Evolutionary conservation across 139 green algal genomes (phyloP).

Genomic region (Diplosphaera chodatii): DNA sequence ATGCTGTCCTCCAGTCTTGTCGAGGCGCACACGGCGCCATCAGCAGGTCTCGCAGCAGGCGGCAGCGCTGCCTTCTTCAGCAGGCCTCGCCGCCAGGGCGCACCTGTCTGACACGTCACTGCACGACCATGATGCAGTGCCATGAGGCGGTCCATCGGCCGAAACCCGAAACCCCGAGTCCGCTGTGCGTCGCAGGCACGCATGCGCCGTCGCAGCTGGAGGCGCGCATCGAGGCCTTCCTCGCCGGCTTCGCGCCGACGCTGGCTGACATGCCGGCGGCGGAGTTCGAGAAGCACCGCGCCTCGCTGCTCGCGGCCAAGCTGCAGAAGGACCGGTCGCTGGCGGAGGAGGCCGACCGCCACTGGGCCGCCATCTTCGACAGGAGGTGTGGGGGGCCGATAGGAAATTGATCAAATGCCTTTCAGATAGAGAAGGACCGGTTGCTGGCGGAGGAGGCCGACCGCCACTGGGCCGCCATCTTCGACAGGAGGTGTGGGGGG

Average conservation of each 20-base stretch:
- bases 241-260: slow-evolving; percentile 39
- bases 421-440: slow-evolving; percentile 52
- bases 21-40: too few relatives aligned
- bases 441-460: slow-evolving; percentile 65
- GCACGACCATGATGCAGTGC: too few relatives aligned
- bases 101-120: too few relatives aligned
- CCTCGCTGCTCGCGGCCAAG: slow-evolving; percentile 70
- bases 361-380: slow-evolving; percentile 73
- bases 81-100: too few relatives aligned
- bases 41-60: too few relatives aligned
- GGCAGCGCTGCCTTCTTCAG: too few relatives aligned
- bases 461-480: slow-evolving; percentile 73
- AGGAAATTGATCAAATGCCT: neutral
- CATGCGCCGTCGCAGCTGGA: slow-evolving; percentile 45
- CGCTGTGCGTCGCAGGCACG: neutral
- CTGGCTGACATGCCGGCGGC: slow-evolving; percentile 29
- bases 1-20: too few relatives aligned
- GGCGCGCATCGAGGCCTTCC: slow-evolving; percentile 73
- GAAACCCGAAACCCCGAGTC: too few relatives aligned
- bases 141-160: too few relatives aligned
- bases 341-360: slow-evolving; percentile 64
- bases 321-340: slow-evolving; percentile 63
- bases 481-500: slow-evolving; percentile 38
- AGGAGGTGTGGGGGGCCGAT: slow-evolving; percentile 43
- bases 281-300: slow-evolving; percentile 73